Conservation (phyloP, 1,139 yeast genomes). For the Debaryomycetaceae sp. region DNA sequence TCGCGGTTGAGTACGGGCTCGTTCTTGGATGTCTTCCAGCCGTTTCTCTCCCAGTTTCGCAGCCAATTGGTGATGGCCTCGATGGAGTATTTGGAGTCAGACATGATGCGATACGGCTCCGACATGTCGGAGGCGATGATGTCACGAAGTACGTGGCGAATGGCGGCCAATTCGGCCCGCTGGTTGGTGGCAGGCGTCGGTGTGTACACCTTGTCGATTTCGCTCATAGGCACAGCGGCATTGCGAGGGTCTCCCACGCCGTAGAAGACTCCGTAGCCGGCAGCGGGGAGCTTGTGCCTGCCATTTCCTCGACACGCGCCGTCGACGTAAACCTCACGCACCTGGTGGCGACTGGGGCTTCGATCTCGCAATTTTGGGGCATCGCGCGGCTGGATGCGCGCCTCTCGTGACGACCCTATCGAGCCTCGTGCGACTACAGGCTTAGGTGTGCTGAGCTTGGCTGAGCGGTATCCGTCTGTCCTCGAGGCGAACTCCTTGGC, state of each 20-base stretch:
- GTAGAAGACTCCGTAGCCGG: conserved; percentile 73
- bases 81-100: conserved; percentile 59
- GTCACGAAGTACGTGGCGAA: conserved; percentile 47
- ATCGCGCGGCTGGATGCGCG: not conserved
- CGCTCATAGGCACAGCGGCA: conserved; percentile 43
- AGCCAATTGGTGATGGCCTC: conserved; percentile 50
- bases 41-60: conserved; percentile 47
- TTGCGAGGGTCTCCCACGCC: conserved; percentile 55
- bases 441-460: too few relatives aligned
- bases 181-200: conserved; percentile 55
- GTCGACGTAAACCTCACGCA: conserved; percentile 51
- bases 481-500: conserved; percentile 33
- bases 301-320: conserved; percentile 68
- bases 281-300: conserved; percentile 33
- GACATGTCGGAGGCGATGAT: conserved; percentile 22
- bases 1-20: conserved; percentile 48
- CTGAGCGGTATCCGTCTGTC: too few relatives aligned
- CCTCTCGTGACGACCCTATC: too few relatives aligned
- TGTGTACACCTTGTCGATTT: conserved; percentile 15
- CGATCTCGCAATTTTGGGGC: too few relatives aligned
- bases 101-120: conserved; percentile 26
- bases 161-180: conserved; percentile 73
- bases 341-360: too few relatives aligned
- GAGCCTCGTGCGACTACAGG: too few relatives aligned
- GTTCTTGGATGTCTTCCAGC: conserved; percentile 46